A percentile compares a stretch with the other conserved stretches of the same genome.
Evolutionary conservation across 1,284 basidiomycete species (phyloP).

Genomic region (Leccinum fallax): DNA sequence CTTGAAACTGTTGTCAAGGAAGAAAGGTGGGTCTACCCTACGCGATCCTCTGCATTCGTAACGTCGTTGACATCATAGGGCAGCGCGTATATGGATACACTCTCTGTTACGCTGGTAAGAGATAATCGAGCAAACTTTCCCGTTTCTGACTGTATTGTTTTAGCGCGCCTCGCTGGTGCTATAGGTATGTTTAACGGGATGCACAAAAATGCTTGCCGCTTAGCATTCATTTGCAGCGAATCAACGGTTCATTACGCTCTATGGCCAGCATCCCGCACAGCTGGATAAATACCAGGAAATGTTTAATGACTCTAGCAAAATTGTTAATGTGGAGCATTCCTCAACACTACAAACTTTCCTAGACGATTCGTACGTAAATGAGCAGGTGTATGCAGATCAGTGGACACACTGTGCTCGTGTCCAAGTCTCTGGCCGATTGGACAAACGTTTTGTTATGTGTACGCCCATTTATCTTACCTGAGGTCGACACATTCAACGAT

Average conservation of each 20-base stretch:
- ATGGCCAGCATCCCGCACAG: constrained; percentile 32
- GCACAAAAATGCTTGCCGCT: not conserved
- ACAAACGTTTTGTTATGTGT: constrained; percentile 29
- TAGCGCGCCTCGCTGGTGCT: constrained; percentile 34
- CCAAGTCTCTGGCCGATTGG: constrained; percentile 34
- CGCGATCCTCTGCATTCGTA: not conserved
- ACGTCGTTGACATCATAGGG: constrained; percentile 15
- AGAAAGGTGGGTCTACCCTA: constrained; percentile 24
- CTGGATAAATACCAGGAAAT: constrained; percentile 36
- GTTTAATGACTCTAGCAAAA: constrained; percentile 15
- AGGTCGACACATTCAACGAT: constrained; percentile 14
- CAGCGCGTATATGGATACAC: constrained; percentile 34
- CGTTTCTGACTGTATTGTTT: constrained; percentile 11
- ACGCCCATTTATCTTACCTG: not conserved
- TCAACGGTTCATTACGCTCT: constrained; percentile 31
- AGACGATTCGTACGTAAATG: constrained; percentile 33
- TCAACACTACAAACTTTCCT: constrained; percentile 23
- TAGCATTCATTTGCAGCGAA: constrained; percentile 18
- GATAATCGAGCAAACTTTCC: not conserved
- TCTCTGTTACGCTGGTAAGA: constrained; percentile 37
- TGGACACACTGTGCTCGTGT: constrained; percentile 33
- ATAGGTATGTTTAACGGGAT: constrained; percentile 19
- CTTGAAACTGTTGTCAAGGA: constrained; percentile 25
- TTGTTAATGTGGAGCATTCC: constrained; percentile 35
- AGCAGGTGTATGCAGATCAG: constrained; percentile 37